Evolutionary conservation across 169 alveolate genomes (phyloP), one percentile per base, ranked within the genome.

Genomic region (Plasmodium cynomolgi): DNA sequence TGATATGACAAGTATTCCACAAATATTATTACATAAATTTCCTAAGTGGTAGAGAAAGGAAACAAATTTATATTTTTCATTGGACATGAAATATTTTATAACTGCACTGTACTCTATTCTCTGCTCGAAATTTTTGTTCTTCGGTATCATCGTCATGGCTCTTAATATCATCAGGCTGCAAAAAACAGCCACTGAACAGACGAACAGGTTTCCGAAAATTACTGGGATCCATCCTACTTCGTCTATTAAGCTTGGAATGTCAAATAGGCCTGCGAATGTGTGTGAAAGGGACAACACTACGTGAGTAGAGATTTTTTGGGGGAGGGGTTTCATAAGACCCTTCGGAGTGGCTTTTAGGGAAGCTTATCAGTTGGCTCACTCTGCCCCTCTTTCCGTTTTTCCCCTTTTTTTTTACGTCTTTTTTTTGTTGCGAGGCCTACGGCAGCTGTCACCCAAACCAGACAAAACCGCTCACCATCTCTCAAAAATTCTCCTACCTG

Each of bases 61-160:
- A 62, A 96, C 96, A 72, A 96, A 31, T 50, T 82, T 81, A 95
- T 95, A 96, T 91, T 92, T 85, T 71, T 84, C 74, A 50, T 95
- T 96, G 33, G 97, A 93, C 88, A 96, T 84, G 93, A 94, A 95
- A 82, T 96, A 96, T 90, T 95, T 95, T 37, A 94, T 96, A 84
- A 96, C 84, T 41, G 97, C 94, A 84, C 95, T 94, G 91, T 93
- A 96, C 92, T 96, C 97, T 58, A 96, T 96, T 58, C 97, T 88
- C 75, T 96, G 97, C 68, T 95, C 96, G 77, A 96, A 96, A 84
- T 96, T 95, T 41, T 82, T 83, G 90, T 96, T 96, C 84, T 96
- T 96, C 20, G 97, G 97, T 79, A 96, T 95, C 83, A 96, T 82
- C 13, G 97, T 96, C 95, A 96, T 95, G 20, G 97, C 96, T 68